A percentile compares a stretch with the other conserved stretches of the same genome.
phyloP scores from a whole-genome alignment of 371 early-diverging fungal species.

The Mucor ambiguus region DNA sequence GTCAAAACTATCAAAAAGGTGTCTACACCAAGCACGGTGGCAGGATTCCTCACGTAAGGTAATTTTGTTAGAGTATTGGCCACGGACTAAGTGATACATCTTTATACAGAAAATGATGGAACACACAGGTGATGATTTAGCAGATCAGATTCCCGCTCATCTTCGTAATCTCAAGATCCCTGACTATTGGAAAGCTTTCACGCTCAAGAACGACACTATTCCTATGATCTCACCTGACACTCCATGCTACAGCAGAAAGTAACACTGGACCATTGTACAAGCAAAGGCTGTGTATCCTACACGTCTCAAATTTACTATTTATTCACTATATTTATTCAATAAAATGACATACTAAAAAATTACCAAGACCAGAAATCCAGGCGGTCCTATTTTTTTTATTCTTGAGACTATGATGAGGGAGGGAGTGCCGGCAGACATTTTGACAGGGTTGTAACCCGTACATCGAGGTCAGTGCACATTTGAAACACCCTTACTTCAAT shows the following conservation, averaged over 20 bases:
- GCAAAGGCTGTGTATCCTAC: not conserved
- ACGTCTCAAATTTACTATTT: not conserved
- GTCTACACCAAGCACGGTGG: constrained; percentile 26
- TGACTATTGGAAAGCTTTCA: constrained; percentile 41
- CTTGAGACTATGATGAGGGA: too few relatives aligned
- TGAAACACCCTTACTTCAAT: too few relatives aligned
- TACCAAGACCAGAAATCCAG: too few relatives aligned
- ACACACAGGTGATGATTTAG: constrained; percentile 25
- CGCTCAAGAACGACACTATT: constrained; percentile 34
- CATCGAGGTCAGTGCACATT: too few relatives aligned
- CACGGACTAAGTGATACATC: not conserved
- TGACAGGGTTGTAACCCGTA: too few relatives aligned
- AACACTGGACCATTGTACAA: not conserved
- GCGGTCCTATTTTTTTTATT: not conserved
- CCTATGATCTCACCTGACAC: constrained; percentile 36
- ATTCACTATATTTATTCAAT: not conserved
- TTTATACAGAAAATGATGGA: constrained; percentile 15
- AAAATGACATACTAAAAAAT: not conserved
- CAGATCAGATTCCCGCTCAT: constrained; percentile 33
- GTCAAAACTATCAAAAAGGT: constrained; percentile 31
- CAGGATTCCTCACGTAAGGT: constrained; percentile 32
- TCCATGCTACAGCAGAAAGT: constrained; percentile 10
- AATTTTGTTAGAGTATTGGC: not conserved
- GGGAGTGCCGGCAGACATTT: too few relatives aligned
- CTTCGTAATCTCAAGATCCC: constrained; percentile 39